phyloP scores from a whole-genome alignment of 176 grass and related monocot genomes.

The Chloris gayana region DNA sequence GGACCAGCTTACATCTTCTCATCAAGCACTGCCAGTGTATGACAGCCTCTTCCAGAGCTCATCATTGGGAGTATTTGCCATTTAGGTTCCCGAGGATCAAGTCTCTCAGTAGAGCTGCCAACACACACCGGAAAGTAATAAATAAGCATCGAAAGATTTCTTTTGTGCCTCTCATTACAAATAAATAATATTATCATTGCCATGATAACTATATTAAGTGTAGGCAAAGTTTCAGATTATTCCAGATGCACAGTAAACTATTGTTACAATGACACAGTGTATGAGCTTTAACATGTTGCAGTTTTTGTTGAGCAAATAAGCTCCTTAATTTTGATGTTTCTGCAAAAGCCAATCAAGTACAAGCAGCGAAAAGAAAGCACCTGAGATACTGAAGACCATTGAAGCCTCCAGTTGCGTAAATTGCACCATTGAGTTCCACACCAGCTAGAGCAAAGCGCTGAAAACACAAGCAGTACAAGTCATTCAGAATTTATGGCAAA shows the following conservation, averaged over 20 bases:
- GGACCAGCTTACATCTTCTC: conserved; percentile 66
- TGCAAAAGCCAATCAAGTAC: conserved; percentile 30
- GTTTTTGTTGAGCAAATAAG: conserved; percentile 3
- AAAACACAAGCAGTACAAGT: conserved; percentile 28
- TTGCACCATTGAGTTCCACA: conserved; percentile 56
- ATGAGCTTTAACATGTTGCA: not conserved
- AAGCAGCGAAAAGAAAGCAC: conserved; percentile 41
- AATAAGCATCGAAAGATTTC: not conserved
- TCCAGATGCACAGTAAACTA: conserved; percentile 7
- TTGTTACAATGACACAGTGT: not conserved
- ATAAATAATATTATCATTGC: not conserved
- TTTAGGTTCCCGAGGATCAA: conserved; percentile 70
- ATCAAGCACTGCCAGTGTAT: conserved; percentile 56
- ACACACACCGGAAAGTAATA: conserved; percentile 20
- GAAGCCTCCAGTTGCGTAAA: conserved; percentile 88
- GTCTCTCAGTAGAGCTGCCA: conserved; percentile 79
- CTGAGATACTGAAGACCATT: conserved; percentile 62
- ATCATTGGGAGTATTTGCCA: conserved; percentile 74
- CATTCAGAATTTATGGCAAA: not conserved
- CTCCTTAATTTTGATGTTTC: not conserved
- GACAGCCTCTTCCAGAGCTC: conserved; percentile 73
- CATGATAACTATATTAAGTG: conserved; percentile 10
- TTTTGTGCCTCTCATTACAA: not conserved
- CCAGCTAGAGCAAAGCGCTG: conserved; percentile 78
- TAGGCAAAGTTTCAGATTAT: conserved; percentile 5